Conservation (phyloP, 140 eudicot genomes). For the Bidens hawaiensis region DNA sequence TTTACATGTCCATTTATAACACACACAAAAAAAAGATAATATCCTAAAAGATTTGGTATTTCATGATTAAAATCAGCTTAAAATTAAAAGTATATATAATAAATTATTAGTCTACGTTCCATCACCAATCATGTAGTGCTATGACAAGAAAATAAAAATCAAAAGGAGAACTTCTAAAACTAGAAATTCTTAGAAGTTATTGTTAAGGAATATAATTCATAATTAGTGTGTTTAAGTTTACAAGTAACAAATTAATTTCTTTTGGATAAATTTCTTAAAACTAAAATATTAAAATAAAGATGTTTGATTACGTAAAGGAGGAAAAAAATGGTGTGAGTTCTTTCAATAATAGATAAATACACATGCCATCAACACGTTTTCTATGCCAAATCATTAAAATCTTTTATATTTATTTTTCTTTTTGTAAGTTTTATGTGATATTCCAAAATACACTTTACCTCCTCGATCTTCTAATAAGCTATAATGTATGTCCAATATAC, state of each 20-base stretch:
- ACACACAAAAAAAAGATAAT: no score
- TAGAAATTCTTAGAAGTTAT: conserved; percentile 5
- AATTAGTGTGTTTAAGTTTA: conserved; percentile 26
- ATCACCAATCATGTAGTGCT: background rate
- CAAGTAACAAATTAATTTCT: conserved; percentile 27
- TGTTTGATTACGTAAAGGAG: conserved; percentile 22
- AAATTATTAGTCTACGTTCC: background rate
- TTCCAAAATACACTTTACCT: background rate
- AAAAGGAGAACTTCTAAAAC: background rate
- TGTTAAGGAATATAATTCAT: conserved; percentile 17
- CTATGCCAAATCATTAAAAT: conserved; percentile 11
- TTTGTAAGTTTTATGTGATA: background rate
- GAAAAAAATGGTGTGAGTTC: conserved; percentile 19
- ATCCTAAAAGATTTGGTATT: no score
- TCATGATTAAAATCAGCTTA: background rate
- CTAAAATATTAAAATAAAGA: conserved; percentile 2
- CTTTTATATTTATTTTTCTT: conserved; percentile 9
- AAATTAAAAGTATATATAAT: background rate
- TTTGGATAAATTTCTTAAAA: conserved; percentile 23
- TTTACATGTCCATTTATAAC: no score
- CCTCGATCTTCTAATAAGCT: conserved; percentile 5
- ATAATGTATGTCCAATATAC: background rate
- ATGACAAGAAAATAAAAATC: background rate
- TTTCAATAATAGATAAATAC: conserved; percentile 17
- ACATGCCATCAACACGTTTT: conserved; percentile 21